phyloP scores from a whole-genome alignment of 495 filamentous ascomycete genomes.

The Podospora conica region DNA sequence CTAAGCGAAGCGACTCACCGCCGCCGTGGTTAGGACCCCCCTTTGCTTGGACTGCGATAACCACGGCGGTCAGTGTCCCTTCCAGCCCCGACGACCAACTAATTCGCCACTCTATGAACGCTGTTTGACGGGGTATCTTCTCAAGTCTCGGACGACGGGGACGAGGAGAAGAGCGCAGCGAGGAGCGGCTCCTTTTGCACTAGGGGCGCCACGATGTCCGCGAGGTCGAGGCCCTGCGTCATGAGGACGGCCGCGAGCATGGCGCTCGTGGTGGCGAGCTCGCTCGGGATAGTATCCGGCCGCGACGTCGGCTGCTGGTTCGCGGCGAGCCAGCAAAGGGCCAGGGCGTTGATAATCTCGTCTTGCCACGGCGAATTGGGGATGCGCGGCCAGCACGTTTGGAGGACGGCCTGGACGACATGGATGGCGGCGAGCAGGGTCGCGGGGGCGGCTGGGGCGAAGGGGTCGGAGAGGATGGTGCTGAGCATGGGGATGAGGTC shows the following conservation, averaged over 20 bases:
- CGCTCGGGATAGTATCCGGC: constrained; percentile 34
- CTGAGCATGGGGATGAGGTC: constrained; percentile 64
- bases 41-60: neutral
- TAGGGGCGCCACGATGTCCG: constrained; percentile 29
- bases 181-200: constrained; percentile 40
- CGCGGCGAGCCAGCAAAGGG: constrained; percentile 61
- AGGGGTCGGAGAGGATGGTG: constrained; percentile 60
- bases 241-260: constrained; percentile 28
- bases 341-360: constrained; percentile 61
- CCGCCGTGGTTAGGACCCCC: neutral
- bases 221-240: constrained; percentile 20
- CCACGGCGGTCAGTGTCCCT: neutral
- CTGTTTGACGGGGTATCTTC: neutral
- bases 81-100: neutral
- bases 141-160: neutral
- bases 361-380: constrained; percentile 48
- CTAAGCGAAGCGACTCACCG: neutral
- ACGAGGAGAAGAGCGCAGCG: constrained; percentile 29
- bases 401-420: constrained; percentile 53
- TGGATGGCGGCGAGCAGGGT: constrained; percentile 49
- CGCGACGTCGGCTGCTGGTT: constrained; percentile 34
- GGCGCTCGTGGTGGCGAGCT: constrained; percentile 37
- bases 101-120: neutral
- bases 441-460: constrained; percentile 52
- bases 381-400: constrained; percentile 69